Evolutionary conservation across 2,329 filamentous ascomycete genomes (phyloP).

Genomic region (Plenodomus biglobosus): DNA sequence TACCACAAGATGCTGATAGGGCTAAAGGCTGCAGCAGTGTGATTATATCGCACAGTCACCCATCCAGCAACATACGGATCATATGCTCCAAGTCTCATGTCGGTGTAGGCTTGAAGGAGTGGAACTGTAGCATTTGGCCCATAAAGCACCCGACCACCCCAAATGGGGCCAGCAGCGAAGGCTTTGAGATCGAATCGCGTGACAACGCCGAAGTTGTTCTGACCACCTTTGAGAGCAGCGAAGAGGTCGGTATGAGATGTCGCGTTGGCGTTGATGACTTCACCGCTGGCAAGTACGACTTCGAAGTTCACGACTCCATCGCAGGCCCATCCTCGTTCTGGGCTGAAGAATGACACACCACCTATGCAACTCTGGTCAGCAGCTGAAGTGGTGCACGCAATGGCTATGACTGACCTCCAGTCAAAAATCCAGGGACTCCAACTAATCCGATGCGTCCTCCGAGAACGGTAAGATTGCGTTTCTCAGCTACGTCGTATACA

Average conservation of each 20-base stretch:
- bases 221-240: constrained; percentile 48
- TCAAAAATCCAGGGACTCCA: constrained; percentile 33
- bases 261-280: constrained; percentile 43
- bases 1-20: constrained; percentile 27
- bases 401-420: constrained; percentile 27
- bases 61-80: constrained; percentile 31
- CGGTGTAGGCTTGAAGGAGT: constrained; percentile 22
- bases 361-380: constrained; percentile 5
- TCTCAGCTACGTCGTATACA: constrained; percentile 38
- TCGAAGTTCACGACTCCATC: constrained; percentile 35
- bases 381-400: neutral
- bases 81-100: constrained; percentile 19
- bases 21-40: constrained; percentile 14
- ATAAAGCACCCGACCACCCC: constrained; percentile 21
- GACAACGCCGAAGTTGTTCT: constrained; percentile 48
- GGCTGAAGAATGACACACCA: constrained; percentile 25
- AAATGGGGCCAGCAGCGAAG: constrained; percentile 16
- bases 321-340: constrained; percentile 24
- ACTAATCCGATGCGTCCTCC: constrained; percentile 33
- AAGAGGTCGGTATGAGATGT: constrained; percentile 42
- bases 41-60: constrained; percentile 27
- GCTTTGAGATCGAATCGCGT: constrained; percentile 46
- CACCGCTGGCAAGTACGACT: constrained; percentile 45
- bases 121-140: constrained; percentile 12
- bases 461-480: constrained; percentile 17